phyloP scores from a whole-genome alignment of 768 basidiomycete species.

The Auricularia heimuer region DNA sequence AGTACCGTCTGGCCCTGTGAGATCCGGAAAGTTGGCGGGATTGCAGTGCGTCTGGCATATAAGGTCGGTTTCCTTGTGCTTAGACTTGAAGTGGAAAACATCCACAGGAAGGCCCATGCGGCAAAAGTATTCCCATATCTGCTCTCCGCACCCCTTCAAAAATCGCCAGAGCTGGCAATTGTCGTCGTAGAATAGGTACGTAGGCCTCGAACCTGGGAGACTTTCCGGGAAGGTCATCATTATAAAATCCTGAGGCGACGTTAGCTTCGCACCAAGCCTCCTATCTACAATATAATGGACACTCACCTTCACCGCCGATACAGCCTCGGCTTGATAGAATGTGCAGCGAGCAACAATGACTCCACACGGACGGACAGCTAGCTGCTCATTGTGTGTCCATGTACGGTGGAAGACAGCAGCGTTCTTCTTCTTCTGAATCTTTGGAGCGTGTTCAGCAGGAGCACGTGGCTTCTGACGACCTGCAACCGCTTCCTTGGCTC shows the following conservation, averaged over 20 bases:
- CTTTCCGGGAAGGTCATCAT: too few relatives aligned
- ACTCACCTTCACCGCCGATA: too few relatives aligned
- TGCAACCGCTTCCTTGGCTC: background rate
- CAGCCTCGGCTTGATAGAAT: too few relatives aligned
- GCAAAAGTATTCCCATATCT: too few relatives aligned
- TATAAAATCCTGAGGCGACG: too few relatives aligned
- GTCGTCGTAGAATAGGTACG: conserved; percentile 15
- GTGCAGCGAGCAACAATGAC: too few relatives aligned
- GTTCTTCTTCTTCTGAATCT: too few relatives aligned
- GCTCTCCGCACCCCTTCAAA: background rate
- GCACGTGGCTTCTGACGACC: background rate
- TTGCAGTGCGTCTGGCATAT: conserved; percentile 20
- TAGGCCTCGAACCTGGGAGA: conserved; percentile 4
- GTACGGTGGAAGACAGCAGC: too few relatives aligned
- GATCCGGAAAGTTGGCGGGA: conserved; percentile 19
- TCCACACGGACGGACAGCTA: too few relatives aligned
- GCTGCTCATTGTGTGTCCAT: too few relatives aligned
- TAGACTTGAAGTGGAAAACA: conserved; percentile 15
- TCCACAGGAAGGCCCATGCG: conserved; percentile 9
- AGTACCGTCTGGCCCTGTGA: conserved; percentile 9
- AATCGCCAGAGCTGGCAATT: conserved; percentile 13
- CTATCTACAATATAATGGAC: too few relatives aligned
- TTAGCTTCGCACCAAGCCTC: background rate
- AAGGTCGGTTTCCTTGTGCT: conserved; percentile 15
- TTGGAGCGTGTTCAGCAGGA: background rate